Conservation (phyloP, 2,329 filamentous ascomycete genomes). For the Helminthosporium solani region DNA sequence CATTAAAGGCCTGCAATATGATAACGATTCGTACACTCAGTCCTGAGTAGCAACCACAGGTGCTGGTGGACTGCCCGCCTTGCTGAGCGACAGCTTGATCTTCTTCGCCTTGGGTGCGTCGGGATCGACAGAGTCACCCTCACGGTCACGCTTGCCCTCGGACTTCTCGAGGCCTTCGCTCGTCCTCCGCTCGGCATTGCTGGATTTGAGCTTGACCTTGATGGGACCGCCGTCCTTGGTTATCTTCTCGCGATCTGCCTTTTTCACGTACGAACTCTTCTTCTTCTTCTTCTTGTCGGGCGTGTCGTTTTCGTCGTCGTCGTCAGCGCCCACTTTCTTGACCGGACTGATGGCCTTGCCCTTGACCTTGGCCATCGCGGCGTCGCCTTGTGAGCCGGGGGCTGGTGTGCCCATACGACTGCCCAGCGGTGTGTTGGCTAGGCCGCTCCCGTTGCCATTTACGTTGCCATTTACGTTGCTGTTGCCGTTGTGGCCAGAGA, state of each 20-base stretch:
- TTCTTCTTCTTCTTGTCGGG: slow-evolving; percentile 53
- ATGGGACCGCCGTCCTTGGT: slow-evolving; percentile 20
- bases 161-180: slow-evolving; percentile 31
- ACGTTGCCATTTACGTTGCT: too few relatives aligned
- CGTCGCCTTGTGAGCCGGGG: slow-evolving; percentile 36
- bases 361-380: slow-evolving; percentile 29
- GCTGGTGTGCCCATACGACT: slow-evolving; percentile 46
- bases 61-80: slow-evolving; percentile 11
- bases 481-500: slow-evolving; percentile 40
- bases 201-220: slow-evolving; percentile 39
- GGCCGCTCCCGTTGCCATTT: too few relatives aligned
- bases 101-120: slow-evolving; percentile 42
- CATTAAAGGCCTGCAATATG: not conserved
- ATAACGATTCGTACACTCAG: not conserved
- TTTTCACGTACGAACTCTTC: slow-evolving; percentile 46
- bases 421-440: slow-evolving; percentile 45
- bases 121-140: slow-evolving; percentile 30
- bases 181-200: slow-evolving; percentile 26
- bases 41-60: not conserved
- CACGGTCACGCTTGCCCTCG: slow-evolving; percentile 35
- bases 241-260: slow-evolving; percentile 40
- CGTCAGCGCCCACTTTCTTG: slow-evolving; percentile 31
- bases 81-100: slow-evolving; percentile 36
- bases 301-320: slow-evolving; percentile 46
- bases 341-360: slow-evolving; percentile 37